Conservation (phyloP, 176 grass and related monocot genomes). For the Raddia guianensis region DNA sequence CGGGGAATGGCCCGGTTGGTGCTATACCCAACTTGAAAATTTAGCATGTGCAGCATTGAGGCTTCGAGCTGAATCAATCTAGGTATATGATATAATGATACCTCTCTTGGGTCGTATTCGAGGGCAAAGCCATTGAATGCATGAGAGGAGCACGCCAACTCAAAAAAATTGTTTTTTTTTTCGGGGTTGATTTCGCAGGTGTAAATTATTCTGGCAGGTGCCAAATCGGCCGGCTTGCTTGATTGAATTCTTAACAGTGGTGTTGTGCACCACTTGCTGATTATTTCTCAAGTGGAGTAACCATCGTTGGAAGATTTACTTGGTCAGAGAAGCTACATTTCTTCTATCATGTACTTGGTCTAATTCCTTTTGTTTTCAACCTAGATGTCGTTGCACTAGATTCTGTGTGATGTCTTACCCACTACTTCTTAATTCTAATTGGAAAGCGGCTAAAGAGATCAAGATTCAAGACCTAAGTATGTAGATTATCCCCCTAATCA, state of each 20-base stretch:
- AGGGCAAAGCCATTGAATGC: neutral
- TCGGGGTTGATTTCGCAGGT: neutral
- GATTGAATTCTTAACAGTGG: conserved; percentile 12
- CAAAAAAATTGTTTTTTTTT: neutral
- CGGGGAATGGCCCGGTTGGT: conserved; percentile 8
- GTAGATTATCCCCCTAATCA: neutral
- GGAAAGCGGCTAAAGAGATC: neutral
- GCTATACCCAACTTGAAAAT: neutral
- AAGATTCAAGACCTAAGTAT: conserved; percentile 33
- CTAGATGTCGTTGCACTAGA: conserved; percentile 24
- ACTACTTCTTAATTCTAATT: neutral
- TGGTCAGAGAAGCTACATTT: conserved; percentile 17
- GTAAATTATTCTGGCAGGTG: neutral
- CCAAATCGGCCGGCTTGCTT: neutral
- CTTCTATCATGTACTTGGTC: neutral
- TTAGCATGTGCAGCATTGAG: conserved; percentile 21
- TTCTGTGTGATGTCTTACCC: neutral
- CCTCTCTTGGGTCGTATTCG: neutral
- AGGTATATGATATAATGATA: neutral
- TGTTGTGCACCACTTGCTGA: neutral
- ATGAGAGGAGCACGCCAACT: conserved; percentile 19
- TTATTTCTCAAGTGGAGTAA: conserved; percentile 14
- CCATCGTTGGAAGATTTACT: neutral
- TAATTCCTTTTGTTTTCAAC: neutral
- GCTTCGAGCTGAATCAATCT: neutral